Conservation (phyloP, 192 early-diverging fungal genomes). For the Coemansia umbellata region DNA sequence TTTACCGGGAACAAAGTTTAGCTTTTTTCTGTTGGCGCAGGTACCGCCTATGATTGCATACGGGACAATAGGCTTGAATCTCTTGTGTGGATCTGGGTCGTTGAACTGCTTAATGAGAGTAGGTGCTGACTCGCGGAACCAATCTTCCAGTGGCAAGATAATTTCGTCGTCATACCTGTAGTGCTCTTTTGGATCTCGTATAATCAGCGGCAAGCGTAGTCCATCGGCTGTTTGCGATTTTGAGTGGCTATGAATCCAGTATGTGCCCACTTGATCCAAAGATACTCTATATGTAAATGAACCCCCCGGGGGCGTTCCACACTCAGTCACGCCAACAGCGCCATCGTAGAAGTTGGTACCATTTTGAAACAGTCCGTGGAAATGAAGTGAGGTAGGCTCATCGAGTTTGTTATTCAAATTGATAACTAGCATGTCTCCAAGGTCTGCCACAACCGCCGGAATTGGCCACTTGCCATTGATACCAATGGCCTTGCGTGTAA, state of each 20-base stretch:
- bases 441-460: constrained; percentile 22
- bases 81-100: constrained; percentile 42
- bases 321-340: constrained; percentile 62
- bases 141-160: constrained; percentile 62
- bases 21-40: constrained; percentile 48
- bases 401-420: constrained; percentile 54
- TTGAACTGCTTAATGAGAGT: constrained; percentile 55
- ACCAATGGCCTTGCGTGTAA: constrained; percentile 58
- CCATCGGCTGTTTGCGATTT: constrained; percentile 74
- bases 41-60: constrained; percentile 51
- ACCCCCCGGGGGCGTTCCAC: constrained; percentile 62
- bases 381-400: constrained; percentile 62
- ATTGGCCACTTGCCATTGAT: constrained; percentile 65
- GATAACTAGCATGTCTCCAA: constrained; percentile 32
- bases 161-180: constrained; percentile 69
- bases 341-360: constrained; percentile 70
- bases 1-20: constrained; percentile 67
- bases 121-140: constrained; percentile 62
- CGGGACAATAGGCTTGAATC: constrained; percentile 25
- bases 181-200: constrained; percentile 48
- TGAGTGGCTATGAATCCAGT: constrained; percentile 77
- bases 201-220: constrained; percentile 62
- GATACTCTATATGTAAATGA: constrained; percentile 67
- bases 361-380: constrained; percentile 76
- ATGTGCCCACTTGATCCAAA: constrained; percentile 69